phyloP scores from a whole-genome alignment of 1,284 basidiomycete species.

The Salmacisia buchloeana region DNA sequence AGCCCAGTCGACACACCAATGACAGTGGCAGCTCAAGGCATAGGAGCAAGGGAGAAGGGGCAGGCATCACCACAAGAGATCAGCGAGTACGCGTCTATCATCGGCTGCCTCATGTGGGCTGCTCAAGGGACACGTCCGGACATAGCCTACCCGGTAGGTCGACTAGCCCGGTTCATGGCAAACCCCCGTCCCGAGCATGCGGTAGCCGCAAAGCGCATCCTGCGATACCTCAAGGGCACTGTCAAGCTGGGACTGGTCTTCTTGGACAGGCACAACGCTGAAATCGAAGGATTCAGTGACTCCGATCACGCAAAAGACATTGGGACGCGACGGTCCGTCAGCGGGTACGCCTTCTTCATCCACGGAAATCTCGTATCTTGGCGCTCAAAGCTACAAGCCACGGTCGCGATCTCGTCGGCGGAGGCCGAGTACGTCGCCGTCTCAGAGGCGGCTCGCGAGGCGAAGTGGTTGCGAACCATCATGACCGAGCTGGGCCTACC shows the following conservation, averaged over 20 bases:
- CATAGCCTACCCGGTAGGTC: constrained; percentile 52
- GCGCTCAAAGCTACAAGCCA: constrained; percentile 8
- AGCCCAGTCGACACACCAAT: not conserved
- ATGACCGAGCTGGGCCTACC: not conserved
- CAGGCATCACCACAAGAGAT: not conserved
- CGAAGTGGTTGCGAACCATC: constrained; percentile 4
- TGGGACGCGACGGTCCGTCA: constrained; percentile 8
- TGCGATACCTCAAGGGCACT: constrained; percentile 59
- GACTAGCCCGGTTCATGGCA: constrained; percentile 47
- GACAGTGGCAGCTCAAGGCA: not conserved
- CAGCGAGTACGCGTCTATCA: constrained; percentile 8
- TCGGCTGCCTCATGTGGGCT: constrained; percentile 54
- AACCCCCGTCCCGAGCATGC: constrained; percentile 51
- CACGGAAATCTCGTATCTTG: constrained; percentile 10
- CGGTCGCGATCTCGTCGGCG: constrained; percentile 10
- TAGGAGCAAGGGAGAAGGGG: not conserved
- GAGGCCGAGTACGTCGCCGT: constrained; percentile 17
- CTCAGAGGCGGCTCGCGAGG: constrained; percentile 4
- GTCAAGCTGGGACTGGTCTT: constrained; percentile 36
- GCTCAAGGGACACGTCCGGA: constrained; percentile 53
- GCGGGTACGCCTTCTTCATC: constrained; percentile 13
- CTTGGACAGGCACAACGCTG: not conserved
- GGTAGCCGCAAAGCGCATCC: constrained; percentile 52
- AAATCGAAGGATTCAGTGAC: constrained; percentile 9
- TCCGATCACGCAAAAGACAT: constrained; percentile 13